Percentiles rank a stretch among this genome's conserved stretches.
Evolutionary conservation across 2,329 filamentous ascomycete genomes (phyloP).

Genomic region (Neonectria punicea): DNA sequence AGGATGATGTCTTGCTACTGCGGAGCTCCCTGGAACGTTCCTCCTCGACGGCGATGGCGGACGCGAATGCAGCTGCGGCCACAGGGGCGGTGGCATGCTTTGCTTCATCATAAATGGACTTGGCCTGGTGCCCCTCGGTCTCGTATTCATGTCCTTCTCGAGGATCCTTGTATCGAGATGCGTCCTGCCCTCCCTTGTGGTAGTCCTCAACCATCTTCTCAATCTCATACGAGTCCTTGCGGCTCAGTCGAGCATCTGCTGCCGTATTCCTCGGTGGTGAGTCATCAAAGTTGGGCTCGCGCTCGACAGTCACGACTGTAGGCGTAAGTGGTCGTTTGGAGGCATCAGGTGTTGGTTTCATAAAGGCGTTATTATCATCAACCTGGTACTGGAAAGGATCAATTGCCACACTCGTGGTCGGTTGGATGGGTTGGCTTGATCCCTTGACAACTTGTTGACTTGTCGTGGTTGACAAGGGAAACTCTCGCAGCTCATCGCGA

Average conservation of each 20-base stretch:
- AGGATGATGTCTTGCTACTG: constrained; percentile 46
- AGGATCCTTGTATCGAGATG: constrained; percentile 32
- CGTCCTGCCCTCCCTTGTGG: constrained; percentile 35
- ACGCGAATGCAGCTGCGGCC: constrained; percentile 58
- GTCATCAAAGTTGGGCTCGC: constrained; percentile 62
- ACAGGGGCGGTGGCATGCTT: constrained; percentile 61
- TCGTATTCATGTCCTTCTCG: constrained; percentile 42
- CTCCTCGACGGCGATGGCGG: constrained; percentile 57
- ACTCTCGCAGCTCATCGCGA: constrained; percentile 43
- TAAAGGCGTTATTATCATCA: constrained; percentile 62
- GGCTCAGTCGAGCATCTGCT: constrained; percentile 55
- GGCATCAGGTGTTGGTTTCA: constrained; percentile 51
- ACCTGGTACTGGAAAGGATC: constrained; percentile 71
- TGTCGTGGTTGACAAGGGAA: constrained; percentile 42
- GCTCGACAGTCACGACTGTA: constrained; percentile 63
- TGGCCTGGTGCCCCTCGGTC: constrained; percentile 57
- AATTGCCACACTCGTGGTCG: constrained; percentile 48
- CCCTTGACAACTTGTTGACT: constrained; percentile 40
- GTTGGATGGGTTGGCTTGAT: constrained; percentile 38
- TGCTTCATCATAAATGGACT: constrained; percentile 56
- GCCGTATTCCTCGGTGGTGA: constrained; percentile 43
- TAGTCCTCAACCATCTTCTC: constrained; percentile 49
- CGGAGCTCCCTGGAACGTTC: constrained; percentile 48
- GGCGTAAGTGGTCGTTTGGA: constrained; percentile 59
- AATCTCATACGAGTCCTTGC: constrained; percentile 61